Evolutionary conservation across 2,329 filamentous ascomycete species (phyloP).

Genomic region (Bipolaris bicolor): DNA sequence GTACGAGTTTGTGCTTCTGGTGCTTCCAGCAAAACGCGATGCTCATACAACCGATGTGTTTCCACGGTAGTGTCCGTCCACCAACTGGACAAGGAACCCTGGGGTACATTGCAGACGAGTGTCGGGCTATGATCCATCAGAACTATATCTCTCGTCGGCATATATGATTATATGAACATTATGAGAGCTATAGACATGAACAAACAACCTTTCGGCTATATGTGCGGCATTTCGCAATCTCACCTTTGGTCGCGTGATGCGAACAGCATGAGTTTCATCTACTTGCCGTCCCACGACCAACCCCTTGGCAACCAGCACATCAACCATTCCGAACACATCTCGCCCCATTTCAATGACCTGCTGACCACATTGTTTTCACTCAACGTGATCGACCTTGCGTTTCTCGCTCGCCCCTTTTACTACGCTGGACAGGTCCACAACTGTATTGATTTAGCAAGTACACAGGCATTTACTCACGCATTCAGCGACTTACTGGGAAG

Average conservation of each 20-base stretch:
- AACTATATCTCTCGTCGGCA: neutral
- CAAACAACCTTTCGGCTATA: neutral
- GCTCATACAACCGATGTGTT: neutral
- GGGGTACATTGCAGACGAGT: neutral
- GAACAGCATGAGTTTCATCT: neutral
- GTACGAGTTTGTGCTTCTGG: neutral
- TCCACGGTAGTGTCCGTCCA: neutral
- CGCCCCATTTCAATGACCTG: neutral
- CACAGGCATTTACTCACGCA: neutral
- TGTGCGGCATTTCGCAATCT: neutral
- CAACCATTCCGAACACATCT: neutral
- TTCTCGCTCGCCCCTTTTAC: constrained; percentile 54
- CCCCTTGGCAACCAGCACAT: neutral
- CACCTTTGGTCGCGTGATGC: neutral
- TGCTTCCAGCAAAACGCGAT: neutral
- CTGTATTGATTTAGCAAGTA: constrained; percentile 31
- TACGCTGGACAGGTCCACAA: constrained; percentile 53
- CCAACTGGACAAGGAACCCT: neutral
- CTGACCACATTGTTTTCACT: constrained; percentile 7
- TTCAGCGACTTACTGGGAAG: constrained; percentile 49
- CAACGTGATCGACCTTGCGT: constrained; percentile 31
- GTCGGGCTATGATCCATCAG: neutral
- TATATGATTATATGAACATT: neutral
- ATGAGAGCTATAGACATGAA: neutral
- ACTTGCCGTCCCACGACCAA: neutral